phyloP scores from a whole-genome alignment of 2,329 filamentous ascomycete genomes.

The Hypocrella siamensis region DNA sequence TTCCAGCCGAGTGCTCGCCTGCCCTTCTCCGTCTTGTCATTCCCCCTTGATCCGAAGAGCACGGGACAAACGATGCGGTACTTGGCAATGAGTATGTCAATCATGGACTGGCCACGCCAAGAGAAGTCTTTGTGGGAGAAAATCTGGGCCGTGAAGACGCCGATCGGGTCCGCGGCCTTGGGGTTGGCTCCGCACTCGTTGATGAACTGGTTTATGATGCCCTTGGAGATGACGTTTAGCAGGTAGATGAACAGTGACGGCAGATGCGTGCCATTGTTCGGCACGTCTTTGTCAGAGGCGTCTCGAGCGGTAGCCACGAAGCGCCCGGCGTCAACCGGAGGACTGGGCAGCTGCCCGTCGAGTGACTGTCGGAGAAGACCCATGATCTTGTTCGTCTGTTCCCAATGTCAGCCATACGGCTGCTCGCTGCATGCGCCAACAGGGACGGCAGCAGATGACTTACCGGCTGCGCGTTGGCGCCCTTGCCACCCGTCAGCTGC shows the following conservation, averaged over 20 bases:
- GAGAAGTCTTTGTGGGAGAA: conserved; percentile 55
- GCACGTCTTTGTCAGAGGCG: conserved; percentile 28
- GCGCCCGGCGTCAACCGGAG: conserved; percentile 34
- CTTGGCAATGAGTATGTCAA: conserved; percentile 78
- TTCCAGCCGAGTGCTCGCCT: conserved; percentile 59
- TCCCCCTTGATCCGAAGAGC: conserved; percentile 69
- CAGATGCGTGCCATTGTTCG: conserved; percentile 35
- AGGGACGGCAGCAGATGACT: conserved; percentile 8
- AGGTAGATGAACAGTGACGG: conserved; percentile 58
- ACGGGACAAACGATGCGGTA: conserved; percentile 68
- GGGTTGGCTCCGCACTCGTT: conserved; percentile 49
- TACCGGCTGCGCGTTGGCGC: conserved; percentile 34
- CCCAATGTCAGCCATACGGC: background rate
- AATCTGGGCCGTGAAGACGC: conserved; percentile 59
- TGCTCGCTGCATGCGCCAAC: background rate
- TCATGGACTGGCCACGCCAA: conserved; percentile 51
- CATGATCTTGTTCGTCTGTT: conserved; percentile 20
- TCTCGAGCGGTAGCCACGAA: conserved; percentile 33
- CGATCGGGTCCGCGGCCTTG: conserved; percentile 59
- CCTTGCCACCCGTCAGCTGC: conserved; percentile 52
- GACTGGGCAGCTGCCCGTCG: conserved; percentile 33
- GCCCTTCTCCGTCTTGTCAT: conserved; percentile 55
- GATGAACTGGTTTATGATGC: conserved; percentile 53
- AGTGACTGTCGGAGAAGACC: conserved; percentile 35
- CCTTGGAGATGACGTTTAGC: conserved; percentile 62